Percentiles rank a stretch among this genome's conserved stretches.
These are phyloP conservation scores for Pseudogymnoascus sp. DNA, from an alignment of 2,329 filamentous ascomycete species.

Conservation along the genomic window DNA sequence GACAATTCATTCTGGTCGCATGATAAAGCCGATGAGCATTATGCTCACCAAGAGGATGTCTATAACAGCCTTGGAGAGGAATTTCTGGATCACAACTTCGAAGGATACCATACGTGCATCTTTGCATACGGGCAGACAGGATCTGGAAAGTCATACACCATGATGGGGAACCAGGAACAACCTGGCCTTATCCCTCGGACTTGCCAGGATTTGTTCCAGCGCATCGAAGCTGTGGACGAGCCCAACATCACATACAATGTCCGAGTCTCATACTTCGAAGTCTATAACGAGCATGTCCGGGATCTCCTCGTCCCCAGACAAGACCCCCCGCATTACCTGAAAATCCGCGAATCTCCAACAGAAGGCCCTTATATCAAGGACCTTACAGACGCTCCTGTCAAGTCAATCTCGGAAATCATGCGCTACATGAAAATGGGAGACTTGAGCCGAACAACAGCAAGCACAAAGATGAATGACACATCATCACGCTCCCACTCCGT, in stretches of 20 bases:
- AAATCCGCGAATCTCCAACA: slow-evolving; percentile 89
- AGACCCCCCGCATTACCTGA: slow-evolving; percentile 81
- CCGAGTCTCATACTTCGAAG: slow-evolving; percentile 96
- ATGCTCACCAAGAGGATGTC: slow-evolving; percentile 85
- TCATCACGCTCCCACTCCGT: slow-evolving; percentile 94
- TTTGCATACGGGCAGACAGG: slow-evolving; percentile 98
- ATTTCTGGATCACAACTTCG: slow-evolving; percentile 98
- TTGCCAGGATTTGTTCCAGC: slow-evolving; percentile 90
- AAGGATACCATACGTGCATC: slow-evolving; percentile 98
- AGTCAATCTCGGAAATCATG: slow-evolving; percentile 78
- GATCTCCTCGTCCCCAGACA: slow-evolving; percentile 75
- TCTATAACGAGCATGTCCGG: slow-evolving; percentile 98
- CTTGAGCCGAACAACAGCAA: slow-evolving; percentile 76
- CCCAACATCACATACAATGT: slow-evolving; percentile 95
- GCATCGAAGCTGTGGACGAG: slow-evolving; percentile 74
- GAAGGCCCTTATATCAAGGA: slow-evolving; percentile 97
- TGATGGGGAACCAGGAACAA: slow-evolving; percentile 83
- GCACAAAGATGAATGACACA: slow-evolving; percentile 99
- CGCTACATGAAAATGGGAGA: slow-evolving; percentile 88
- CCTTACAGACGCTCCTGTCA: slow-evolving; percentile 85
- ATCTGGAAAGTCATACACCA: slow-evolving; percentile 96
- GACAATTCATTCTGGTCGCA: slow-evolving; percentile 99
- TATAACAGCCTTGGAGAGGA: slow-evolving; percentile 93
- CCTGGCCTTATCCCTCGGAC: slow-evolving; percentile 91
- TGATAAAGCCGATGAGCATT: slow-evolving; percentile 68